These are phyloP conservation scores for Exserohilum rostratum DNA, from an alignment of 2,329 filamentous ascomycete species.

Conservation along the genomic window DNA sequence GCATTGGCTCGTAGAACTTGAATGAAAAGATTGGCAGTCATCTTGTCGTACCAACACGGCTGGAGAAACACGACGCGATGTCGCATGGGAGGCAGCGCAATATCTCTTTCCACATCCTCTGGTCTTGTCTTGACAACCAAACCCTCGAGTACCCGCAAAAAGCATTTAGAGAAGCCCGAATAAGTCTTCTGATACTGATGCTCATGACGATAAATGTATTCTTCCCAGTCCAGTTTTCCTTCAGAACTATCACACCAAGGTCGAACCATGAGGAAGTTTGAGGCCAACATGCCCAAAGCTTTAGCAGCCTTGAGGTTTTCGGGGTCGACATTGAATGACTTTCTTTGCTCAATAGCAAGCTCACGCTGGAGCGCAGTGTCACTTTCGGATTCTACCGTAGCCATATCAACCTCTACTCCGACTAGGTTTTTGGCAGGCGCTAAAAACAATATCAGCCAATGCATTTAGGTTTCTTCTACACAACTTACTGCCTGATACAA, in stretches of 20 bases:
- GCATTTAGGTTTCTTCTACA: neutral
- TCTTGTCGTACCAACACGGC: constrained; percentile 82
- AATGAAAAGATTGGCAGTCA: constrained; percentile 83
- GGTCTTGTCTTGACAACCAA: constrained; percentile 81
- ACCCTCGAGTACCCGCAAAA: constrained; percentile 74
- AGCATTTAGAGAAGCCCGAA: constrained; percentile 61
- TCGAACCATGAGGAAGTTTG: constrained; percentile 73
- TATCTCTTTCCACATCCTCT: constrained; percentile 69
- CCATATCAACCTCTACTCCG: constrained; percentile 69
- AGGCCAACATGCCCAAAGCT: constrained; percentile 69
- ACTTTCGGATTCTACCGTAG: constrained; percentile 38
- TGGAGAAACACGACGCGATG: constrained; percentile 76
- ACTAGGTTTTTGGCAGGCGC: constrained; percentile 82
- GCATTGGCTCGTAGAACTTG: constrained; percentile 86
- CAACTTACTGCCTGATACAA: constrained; percentile 74
- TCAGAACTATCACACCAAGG: constrained; percentile 75
- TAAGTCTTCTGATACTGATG: constrained; percentile 60
- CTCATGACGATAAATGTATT: constrained; percentile 66
- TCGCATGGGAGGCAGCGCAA: constrained; percentile 71
- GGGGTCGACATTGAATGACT: constrained; percentile 44
- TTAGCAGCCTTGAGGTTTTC: constrained; percentile 56
- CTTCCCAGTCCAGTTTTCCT: constrained; percentile 73
- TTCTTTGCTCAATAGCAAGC: constrained; percentile 49
- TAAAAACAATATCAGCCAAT: constrained; percentile 4
- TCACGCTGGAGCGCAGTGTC: constrained; percentile 35